Conservation (phyloP, 2,329 filamentous ascomycete genomes). For the Epichloe baconii region DNA sequence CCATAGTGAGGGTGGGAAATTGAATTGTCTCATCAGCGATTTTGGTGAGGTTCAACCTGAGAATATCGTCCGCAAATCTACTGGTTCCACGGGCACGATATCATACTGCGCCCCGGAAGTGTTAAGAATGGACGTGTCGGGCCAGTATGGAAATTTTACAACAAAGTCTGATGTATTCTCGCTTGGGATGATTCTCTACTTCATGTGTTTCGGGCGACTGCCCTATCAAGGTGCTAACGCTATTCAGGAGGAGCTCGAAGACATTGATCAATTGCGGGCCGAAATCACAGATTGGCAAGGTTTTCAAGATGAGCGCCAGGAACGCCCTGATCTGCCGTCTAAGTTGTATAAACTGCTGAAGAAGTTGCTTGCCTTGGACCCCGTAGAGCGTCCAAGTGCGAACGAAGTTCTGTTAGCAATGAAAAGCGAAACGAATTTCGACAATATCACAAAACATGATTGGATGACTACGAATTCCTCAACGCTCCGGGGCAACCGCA, state of each 20-base stretch:
- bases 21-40: conserved; percentile 83
- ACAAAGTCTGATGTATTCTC: conserved; percentile 98
- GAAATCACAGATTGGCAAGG: conserved; percentile 85
- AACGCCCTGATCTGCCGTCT: conserved; percentile 70
- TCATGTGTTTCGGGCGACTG: conserved; percentile 85
- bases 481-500: conserved; percentile 30
- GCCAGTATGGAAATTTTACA: conserved; percentile 81
- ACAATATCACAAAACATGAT: conserved; percentile 26
- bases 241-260: conserved; percentile 82
- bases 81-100: conserved; percentile 87
- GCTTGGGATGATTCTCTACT: conserved; percentile 95
- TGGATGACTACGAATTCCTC: conserved; percentile 22
- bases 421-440: conserved; percentile 47
- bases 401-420: conserved; percentile 74
- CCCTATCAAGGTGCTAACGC: conserved; percentile 77
- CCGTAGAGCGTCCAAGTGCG: conserved; percentile 65
- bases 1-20: conserved; percentile 57
- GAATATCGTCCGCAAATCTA: conserved; percentile 70
- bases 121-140: conserved; percentile 52
- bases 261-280: conserved; percentile 68
- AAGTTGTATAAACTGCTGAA: conserved; percentile 78
- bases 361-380: conserved; percentile 64
- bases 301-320: conserved; percentile 63
- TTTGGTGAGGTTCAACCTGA: conserved; percentile 93
- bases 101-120: conserved; percentile 97